Conservation (phyloP, 768 basidiomycete genomes). For the Lentinula sp. region DNA sequence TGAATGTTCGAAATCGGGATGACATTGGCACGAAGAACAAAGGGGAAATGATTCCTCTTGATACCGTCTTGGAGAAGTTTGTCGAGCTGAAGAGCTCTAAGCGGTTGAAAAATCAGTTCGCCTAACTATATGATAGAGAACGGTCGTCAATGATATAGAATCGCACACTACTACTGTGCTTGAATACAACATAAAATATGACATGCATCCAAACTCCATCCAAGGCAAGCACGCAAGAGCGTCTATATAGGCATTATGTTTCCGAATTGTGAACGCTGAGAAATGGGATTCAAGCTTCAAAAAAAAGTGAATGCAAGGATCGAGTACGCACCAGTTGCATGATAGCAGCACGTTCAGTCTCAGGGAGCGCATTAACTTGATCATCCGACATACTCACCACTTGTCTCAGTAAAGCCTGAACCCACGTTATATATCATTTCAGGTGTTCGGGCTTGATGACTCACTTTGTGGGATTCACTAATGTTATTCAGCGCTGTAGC, state of each 20-base stretch:
- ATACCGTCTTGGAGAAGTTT: constrained; percentile 65
- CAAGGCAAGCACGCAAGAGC: background rate
- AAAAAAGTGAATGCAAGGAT: background rate
- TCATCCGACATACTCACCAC: constrained; percentile 77
- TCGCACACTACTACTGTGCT: background rate
- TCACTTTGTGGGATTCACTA: constrained; percentile 5
- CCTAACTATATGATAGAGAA: constrained; percentile 8
- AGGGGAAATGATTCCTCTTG: constrained; percentile 68
- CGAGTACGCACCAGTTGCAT: constrained; percentile 58
- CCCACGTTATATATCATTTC: background rate
- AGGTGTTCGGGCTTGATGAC: background rate
- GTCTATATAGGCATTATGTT: background rate
- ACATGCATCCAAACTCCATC: background rate
- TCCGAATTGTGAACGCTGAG: constrained; percentile 6
- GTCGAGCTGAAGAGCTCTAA: constrained; percentile 57
- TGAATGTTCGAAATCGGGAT: constrained; percentile 95
- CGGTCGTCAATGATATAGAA: background rate
- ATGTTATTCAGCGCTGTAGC: background rate
- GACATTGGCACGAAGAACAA: constrained; percentile 83
- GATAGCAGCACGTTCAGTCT: constrained; percentile 73
- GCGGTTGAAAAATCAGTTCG: constrained; percentile 37
- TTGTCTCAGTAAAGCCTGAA: constrained; percentile 77
- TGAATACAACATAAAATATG: background rate
- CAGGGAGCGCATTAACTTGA: constrained; percentile 78
- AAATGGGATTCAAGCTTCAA: background rate